Evolutionary conservation across 257 asterid genomes (phyloP), one percentile per base, ranked within the genome.

Genomic region (Primulina huaijiensis): DNA sequence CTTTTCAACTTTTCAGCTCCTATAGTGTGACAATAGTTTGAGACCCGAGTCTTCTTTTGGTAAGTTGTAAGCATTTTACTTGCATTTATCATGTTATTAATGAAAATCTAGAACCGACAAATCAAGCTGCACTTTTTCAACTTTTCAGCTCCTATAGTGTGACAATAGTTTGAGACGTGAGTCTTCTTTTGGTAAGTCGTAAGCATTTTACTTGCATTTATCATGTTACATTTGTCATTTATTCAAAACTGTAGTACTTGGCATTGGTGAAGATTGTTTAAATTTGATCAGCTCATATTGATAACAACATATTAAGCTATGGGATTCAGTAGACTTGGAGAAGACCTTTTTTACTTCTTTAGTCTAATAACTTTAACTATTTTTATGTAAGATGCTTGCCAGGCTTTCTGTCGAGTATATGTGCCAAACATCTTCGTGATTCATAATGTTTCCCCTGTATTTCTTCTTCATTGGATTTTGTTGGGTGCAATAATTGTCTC

Each of bases 71-170:
- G 62, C 62, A n/a, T 21, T 21, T 21, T 21, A 21, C 23, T 21
- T 21, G 0, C 23, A 21, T 21, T 21, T 21, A 21, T 21, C 23
- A 21, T 21, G 23, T 86, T 76, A 94, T 91, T 53, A 78, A 67
- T 35, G 92, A 80, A 70, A 74, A 76, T 75, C 88, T 94, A 64
- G 96, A 87, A 70, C 84, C 79, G 56, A 83, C 89, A 74, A 93
- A 89, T 86, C 96, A 89, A 80, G 73, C 94, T 63, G 95, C 95
- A 33, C 74, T 94, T 55, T 72, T 84, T 73, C 89, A 85, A 75
- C 87, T 94, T 53, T 94, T 96, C 95, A 79, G 74, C 74, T 74
- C 84, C 63, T 88, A 81, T 70, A 85, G 75, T 71, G 72, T 86
- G 72, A 53, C 87, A 29, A 80, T 94, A 25, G 87, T 78, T 72